Base-by-base conservation (phyloP, 2,329 filamentous ascomycete species). In the Albifimbria verrucaria region DNA sequence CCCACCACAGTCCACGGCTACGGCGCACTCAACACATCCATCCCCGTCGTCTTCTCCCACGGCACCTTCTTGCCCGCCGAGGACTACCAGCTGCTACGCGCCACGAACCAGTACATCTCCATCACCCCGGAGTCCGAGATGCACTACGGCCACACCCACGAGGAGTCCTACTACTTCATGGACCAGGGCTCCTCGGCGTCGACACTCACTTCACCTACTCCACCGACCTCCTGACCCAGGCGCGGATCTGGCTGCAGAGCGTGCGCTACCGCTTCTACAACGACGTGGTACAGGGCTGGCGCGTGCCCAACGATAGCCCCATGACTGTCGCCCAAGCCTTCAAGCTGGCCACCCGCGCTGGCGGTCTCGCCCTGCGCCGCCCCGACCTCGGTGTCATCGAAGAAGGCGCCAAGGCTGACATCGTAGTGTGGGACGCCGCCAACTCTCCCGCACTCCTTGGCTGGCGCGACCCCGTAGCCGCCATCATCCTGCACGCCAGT, bases 91-190 rank as follows among this genome's bases (percentile, higher is more conserved):
- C 67, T 80, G 0, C 71, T 84, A 1, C 76, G 77, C 11, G 54
- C 64, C 0, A 72, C 72, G 2, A 77, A 83, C 63, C 75, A 82
- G 49, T 77, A 78, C 65, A 65, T 85, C 42, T 80, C 79, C 49
- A 80, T 80, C 53, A 84, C 82, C 0, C 79, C 80, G 2, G 82
- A 85, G 59, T 81, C 78, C 0, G 81, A 85, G 59, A 77, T 81
- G 71, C 79, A 82, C 61, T 83, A 77, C 63, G 81, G 81, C n/a
- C 78, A 81, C 58, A 69, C 66, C 0, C 77, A 83, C 53, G 70
- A 72, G 1, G 60, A 65, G 36, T 71, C 67, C 18, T 70, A 77
- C 50, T 61, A 70, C 9, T 67, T 77, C 24, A 72, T 72, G 24
- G 80, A 84, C 58, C 79, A 83, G 55, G 73, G 1, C 65, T 78